Base-by-base conservation (phyloP, 1,139 yeast genomes). In the Hyphopichia pseudoburtonii region DNA sequence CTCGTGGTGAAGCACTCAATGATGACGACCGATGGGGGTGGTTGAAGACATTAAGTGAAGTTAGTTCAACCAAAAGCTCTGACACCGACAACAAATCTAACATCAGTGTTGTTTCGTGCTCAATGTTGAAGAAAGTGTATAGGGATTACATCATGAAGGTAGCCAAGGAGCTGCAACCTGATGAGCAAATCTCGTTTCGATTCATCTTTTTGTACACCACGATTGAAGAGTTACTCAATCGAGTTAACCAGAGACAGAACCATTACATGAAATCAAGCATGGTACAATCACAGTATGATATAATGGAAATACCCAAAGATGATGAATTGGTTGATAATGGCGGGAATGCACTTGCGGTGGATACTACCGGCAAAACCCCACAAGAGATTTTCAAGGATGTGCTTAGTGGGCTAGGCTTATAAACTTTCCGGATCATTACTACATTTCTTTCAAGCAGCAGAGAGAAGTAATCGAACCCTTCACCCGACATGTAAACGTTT, bases 1-100 rank as follows among this genome's bases (percentile, higher is more conserved):
- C 85, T 2, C 48, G 66, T 17, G 95, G 95, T 0, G 72, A 77
- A 21, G 95, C 98, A 1, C 66, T 92, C 40, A 78, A 80, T 0
- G 97, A 92, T 54, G 94, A 81, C 1, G 98, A 92, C 57, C 67
- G 98, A 42, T 86, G 92, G 90, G 92, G 76, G 1, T 92, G 98
- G 98, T 69, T 92, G 21, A 60, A 68, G 32, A 55, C 60, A 31
- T 58, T 88, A 5, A 72, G 87, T 2, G 46, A 52, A 14, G 51
- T 48, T 6, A 64, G 81, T 0, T 62, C 73, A 2, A 50, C 50
- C 0, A 51, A 62, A 34, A 69, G 80, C 10, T 36, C 50, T 8
- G 54, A 57, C 3, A 46, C 60, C 7, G 50, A 47, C 3, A 59
- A 64, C 33, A 48, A 47, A 4, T 45, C 60, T 14, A 46, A 54